Evolutionary conservation across 2,329 filamentous ascomycete genomes (phyloP).

Genomic region (Aschersonia sp.): DNA sequence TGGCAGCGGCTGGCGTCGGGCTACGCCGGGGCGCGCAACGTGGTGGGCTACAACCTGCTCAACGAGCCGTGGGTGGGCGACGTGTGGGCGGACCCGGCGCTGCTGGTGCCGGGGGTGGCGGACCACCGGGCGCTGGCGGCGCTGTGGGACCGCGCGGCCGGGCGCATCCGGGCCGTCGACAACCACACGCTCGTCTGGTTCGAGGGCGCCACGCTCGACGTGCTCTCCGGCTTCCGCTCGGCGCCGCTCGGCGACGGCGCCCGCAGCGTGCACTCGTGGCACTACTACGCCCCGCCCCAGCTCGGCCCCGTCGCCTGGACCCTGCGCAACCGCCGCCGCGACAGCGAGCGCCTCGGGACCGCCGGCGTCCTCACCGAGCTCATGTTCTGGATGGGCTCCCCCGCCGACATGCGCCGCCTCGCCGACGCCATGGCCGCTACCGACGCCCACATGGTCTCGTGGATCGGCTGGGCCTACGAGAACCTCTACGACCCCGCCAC

Average conservation of each 20-base stretch:
- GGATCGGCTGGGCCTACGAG: conserved; percentile 9
- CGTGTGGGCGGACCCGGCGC: conserved; percentile 5
- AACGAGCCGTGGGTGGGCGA: conserved; percentile 9
- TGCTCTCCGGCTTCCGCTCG: conserved; percentile 7
- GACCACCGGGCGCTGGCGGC: conserved; percentile 6
- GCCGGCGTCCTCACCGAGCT: conserved; percentile 8
- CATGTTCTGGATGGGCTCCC: conserved; percentile 8
- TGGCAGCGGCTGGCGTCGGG: conserved; percentile 7
- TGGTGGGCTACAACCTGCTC: conserved; percentile 8
- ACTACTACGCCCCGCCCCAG: conserved; percentile 9
- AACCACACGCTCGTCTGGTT: conserved; percentile 9
- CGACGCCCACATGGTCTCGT: conserved; percentile 7
- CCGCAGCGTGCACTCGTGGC: conserved; percentile 8
- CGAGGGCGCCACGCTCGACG: conserved; percentile 6
- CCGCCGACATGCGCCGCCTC: conserved; percentile 5
- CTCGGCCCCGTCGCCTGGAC: conserved; percentile 5
- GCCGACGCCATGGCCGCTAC: conserved; percentile 6
- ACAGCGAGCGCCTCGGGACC: conserved; percentile 6
- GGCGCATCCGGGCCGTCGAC: conserved; percentile 7
- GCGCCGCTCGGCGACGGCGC: conserved; percentile 7
- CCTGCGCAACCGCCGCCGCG: conserved; percentile 5
- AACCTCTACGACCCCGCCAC: conserved; percentile 7
- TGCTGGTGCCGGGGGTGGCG: conserved; percentile 6
- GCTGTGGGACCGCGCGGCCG: conserved; percentile 7
- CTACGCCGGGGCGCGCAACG: conserved; percentile 4